Evolutionary conservation across 441 rosid species (phyloP), one percentile per base, ranked within the genome.

Genomic region (Jatropha multifida): DNA sequence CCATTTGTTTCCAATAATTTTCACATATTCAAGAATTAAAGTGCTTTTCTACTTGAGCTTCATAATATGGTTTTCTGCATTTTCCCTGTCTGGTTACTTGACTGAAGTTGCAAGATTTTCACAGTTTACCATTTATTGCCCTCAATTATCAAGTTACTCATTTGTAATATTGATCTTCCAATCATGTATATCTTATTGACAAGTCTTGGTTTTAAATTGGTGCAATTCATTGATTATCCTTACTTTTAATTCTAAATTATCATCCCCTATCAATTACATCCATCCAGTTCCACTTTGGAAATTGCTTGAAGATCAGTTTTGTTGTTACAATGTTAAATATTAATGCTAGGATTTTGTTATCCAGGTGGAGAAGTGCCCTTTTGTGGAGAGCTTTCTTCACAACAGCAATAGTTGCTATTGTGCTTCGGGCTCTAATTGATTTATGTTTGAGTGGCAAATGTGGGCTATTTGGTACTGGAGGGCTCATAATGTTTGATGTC

Each of bases 331-430:
- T 73, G 32, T 63, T 42, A 27, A 49, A 23, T 9, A 60, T 41
- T 61, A 70, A 60, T 73, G 12, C 46, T n/a, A 38, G n/a, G 3
- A 18, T 71, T 75, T 54, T 42, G 20, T 75, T 60, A 56, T 86
- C 82, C 85, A 94, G 97, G 98, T 94, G 98, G 98, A 87, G 93
- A 81, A 92, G 96, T 85, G 88, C 93, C 61, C 94, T 92, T 64
- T 81, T 94, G 18, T 92, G 97, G 96, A 91, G 97, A 85, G 85
- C 88, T 74, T 94, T 94, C 88, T 94, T 92, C 79, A 84, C 97
- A 14, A 88, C 98, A 18, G 96, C 97, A 44, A 69, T 88, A 51
- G 97, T 94, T 73, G 96, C 94, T 42, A 78, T 94, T 65, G 80
- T 94, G 32, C 94, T 94, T 52, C 84, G 92, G 69, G 94, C 91